Evolutionary conservation across 2,329 filamentous ascomycete species (phyloP).

Genomic region (Verticillium isaacii): DNA sequence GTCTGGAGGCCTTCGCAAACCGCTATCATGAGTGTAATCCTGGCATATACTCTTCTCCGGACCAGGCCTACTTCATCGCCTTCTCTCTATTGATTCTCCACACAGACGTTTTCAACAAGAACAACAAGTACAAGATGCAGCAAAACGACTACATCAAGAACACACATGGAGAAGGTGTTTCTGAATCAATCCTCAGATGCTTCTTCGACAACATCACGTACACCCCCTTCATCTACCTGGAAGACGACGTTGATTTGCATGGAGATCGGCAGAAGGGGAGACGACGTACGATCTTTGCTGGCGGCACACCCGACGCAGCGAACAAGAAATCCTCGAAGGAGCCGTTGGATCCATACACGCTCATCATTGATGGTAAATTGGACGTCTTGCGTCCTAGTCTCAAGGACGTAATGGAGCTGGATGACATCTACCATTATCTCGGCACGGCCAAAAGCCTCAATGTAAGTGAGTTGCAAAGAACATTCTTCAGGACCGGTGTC

Average conservation of each 20-base stretch:
- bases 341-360: slow-evolving; percentile 88
- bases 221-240: slow-evolving; percentile 96
- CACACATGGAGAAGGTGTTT: slow-evolving; percentile 85
- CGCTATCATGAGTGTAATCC: slow-evolving; percentile 98
- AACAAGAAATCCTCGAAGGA: slow-evolving; percentile 66
- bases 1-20: slow-evolving; percentile 90
- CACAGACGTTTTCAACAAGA: slow-evolving; percentile 99
- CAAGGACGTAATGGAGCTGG: slow-evolving; percentile 86
- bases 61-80: slow-evolving; percentile 97
- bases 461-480: slow-evolving; percentile 75
- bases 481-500: slow-evolving; percentile 86
- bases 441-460: slow-evolving; percentile 74
- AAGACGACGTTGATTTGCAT: slow-evolving; percentile 81
- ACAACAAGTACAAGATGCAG: slow-evolving; percentile 99
- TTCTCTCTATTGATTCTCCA: slow-evolving; percentile 96
- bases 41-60: slow-evolving; percentile 83
- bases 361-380: slow-evolving; percentile 87
- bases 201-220: slow-evolving; percentile 99
- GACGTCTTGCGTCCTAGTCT: slow-evolving; percentile 78
- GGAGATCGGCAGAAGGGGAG: slow-evolving; percentile 71
- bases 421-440: slow-evolving; percentile 87
- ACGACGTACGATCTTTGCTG: slow-evolving; percentile 65
- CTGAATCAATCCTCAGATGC: slow-evolving; percentile 86
- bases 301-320: slow-evolving; percentile 54
- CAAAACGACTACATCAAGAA: slow-evolving; percentile 94